Percentiles rank a stretch among this genome's conserved stretches.
Conservation (phyloP, 2,329 filamentous ascomycete genomes). For the Pseudopithomyces chartarum region DNA sequence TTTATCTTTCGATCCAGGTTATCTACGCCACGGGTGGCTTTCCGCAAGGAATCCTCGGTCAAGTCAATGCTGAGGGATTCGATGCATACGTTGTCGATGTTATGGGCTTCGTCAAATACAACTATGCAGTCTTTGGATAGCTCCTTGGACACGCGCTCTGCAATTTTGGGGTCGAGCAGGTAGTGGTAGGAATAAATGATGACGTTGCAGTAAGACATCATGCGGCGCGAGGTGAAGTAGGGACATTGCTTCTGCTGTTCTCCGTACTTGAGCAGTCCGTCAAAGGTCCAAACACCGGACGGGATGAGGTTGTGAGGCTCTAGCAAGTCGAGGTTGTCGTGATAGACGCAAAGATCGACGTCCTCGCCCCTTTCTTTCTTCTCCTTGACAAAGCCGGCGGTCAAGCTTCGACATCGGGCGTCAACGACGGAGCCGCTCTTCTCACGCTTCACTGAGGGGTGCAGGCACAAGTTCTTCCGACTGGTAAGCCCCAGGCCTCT, state of each 20-base stretch:
- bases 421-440: constrained; percentile 95
- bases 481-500: constrained; percentile 90
- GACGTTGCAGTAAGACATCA: constrained; percentile 99
- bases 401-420: constrained; percentile 92
- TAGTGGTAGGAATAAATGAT: constrained; percentile 99
- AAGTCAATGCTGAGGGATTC: constrained; percentile 96
- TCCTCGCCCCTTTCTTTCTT: constrained; percentile 95
- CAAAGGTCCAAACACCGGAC: constrained; percentile 93
- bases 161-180: constrained; percentile 95
- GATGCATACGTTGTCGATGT: constrained; percentile 99
- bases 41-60: constrained; percentile 90
- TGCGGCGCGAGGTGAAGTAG: constrained; percentile 92
- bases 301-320: constrained; percentile 95
- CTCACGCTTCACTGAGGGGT: constrained; percentile 93
- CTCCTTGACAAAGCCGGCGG: constrained; percentile 95
- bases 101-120: constrained; percentile 98
- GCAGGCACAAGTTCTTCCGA: constrained; percentile 94
- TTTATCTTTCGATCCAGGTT: constrained; percentile 90
- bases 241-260: constrained; percentile 97
- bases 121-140: constrained; percentile 98
- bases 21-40: constrained; percentile 85
- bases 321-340: constrained; percentile 94
- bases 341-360: constrained; percentile 92
- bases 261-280: constrained; percentile 85
- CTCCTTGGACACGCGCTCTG: constrained; percentile 91